Conservation (phyloP, 1,284 basidiomycete species). For the Sanghuangporus weigelae region DNA sequence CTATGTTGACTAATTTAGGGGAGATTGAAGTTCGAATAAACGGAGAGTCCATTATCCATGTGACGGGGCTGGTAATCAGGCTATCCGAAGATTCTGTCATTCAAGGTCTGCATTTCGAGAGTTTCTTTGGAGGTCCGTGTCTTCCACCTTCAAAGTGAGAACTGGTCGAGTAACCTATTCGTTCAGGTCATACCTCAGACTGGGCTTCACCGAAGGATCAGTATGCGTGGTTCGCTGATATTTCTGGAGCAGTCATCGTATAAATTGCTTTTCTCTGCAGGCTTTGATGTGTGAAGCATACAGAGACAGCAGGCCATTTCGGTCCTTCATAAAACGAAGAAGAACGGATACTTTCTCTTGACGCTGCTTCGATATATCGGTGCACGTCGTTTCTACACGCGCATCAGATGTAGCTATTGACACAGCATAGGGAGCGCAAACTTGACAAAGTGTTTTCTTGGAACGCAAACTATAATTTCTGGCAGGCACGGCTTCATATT, state of each 20-base stretch:
- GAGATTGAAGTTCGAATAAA: slow-evolving; percentile 26
- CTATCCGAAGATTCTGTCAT: slow-evolving; percentile 18
- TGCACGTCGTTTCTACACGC: no score
- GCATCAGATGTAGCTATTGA: no score
- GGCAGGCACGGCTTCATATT: neutral
- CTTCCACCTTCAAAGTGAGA: neutral
- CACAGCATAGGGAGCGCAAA: no score
- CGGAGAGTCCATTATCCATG: slow-evolving; percentile 23
- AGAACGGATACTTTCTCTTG: no score
- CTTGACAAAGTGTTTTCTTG: no score
- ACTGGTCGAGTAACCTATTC: neutral
- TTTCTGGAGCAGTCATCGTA: slow-evolving; percentile 24
- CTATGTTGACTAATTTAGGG: slow-evolving; percentile 13
- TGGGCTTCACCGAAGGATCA: slow-evolving; percentile 40
- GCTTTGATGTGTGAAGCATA: no score
- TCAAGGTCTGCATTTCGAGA: slow-evolving; percentile 29
- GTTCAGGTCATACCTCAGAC: slow-evolving; percentile 26
- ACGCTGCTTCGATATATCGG: no score
- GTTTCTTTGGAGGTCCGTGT: slow-evolving; percentile 35
- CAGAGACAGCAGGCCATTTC: neutral
- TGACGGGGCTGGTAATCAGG: slow-evolving; percentile 21
- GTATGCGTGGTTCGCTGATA: slow-evolving; percentile 39
- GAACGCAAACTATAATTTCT: no score
- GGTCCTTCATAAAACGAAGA: no score
- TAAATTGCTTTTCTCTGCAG: neutral